Percentiles rank a stretch among this genome's conserved stretches.
phyloP scores from a whole-genome alignment of 1,284 basidiomycete genomes.

The Abortiporus biennis region DNA sequence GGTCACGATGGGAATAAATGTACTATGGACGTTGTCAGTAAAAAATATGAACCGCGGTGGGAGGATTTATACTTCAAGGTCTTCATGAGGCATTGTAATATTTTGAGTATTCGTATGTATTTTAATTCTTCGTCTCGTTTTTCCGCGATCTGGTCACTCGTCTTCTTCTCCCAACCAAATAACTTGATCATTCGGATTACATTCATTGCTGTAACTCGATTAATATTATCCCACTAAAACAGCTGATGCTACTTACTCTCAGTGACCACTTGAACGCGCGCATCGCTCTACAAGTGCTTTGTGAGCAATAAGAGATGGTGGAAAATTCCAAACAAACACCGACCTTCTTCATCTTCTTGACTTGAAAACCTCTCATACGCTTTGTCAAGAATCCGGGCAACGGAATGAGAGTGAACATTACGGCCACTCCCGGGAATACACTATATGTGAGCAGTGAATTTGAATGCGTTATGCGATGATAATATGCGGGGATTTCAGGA shows the following conservation, averaged over 20 bases:
- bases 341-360: constrained; percentile 27
- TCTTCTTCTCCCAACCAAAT: constrained; percentile 52
- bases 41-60: too few relatives aligned
- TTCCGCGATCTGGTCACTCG: constrained; percentile 35
- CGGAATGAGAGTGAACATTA: constrained; percentile 47
- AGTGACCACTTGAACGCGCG: constrained; percentile 41
- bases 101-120: constrained; percentile 35
- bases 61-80: constrained; percentile 33
- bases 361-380: constrained; percentile 23
- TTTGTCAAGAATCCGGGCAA: constrained; percentile 34
- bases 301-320: not conserved
- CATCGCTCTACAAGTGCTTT: constrained; percentile 35
- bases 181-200: constrained; percentile 49
- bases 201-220: constrained; percentile 28
- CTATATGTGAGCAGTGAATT: constrained; percentile 14
- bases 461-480: constrained; percentile 5
- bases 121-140: constrained; percentile 53
- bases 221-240: constrained; percentile 4
- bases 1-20: constrained; percentile 56
- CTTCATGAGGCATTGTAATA: constrained; percentile 31
- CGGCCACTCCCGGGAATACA: constrained; percentile 43
- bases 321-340: constrained; percentile 2
- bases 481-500: not conserved
- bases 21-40: constrained; percentile 28
- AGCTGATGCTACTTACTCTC: constrained; percentile 30